These are phyloP conservation scores for Termitomyces eurrhizus DNA, from an alignment of 768 basidiomycete genomes.

Conservation along the genomic window DNA sequence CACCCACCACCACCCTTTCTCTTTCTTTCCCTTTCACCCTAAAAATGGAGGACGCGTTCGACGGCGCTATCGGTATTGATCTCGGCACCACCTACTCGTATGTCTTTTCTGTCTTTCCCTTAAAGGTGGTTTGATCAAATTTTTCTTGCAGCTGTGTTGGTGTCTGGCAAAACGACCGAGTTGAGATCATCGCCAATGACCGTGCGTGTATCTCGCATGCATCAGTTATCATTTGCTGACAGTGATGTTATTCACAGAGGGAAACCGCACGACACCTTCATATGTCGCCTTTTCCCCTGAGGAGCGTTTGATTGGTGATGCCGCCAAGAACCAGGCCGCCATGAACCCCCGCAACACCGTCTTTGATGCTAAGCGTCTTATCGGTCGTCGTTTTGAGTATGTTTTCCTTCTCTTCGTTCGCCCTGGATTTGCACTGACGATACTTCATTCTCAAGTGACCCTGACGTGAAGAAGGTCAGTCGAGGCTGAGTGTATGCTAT, in stretches of 20 bases:
- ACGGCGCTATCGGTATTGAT: slow-evolving; percentile 97
- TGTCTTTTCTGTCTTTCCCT: slow-evolving; percentile 22
- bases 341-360: slow-evolving; percentile 99
- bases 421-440: slow-evolving; percentile 6
- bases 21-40: slow-evolving; percentile 25
- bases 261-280: slow-evolving; percentile 97
- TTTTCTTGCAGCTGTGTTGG: slow-evolving; percentile 79
- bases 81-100: slow-evolving; percentile 97
- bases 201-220: slow-evolving; percentile 47
- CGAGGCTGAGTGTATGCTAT: slow-evolving; percentile 12
- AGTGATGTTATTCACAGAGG: slow-evolving; percentile 53
- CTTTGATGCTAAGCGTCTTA: slow-evolving; percentile 98
- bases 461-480: slow-evolving; percentile 85
- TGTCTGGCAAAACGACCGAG: slow-evolving; percentile 99
- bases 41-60: slow-evolving; percentile 87
- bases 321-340: slow-evolving; percentile 97
- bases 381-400: slow-evolving; percentile 94
- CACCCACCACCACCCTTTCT: slow-evolving; percentile 29
- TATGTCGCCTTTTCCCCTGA: slow-evolving; percentile 98
- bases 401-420: slow-evolving; percentile 22
- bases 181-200: slow-evolving; percentile 98
- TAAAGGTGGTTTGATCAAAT: slow-evolving; percentile 15
- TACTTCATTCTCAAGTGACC: slow-evolving; percentile 52
- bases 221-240: neutral
- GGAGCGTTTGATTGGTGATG: slow-evolving; percentile 98